Evolutionary conservation across 495 filamentous ascomycete genomes (phyloP), one percentile per base, ranked within the genome.

Genomic region (Aspergillus ellipticus): DNA sequence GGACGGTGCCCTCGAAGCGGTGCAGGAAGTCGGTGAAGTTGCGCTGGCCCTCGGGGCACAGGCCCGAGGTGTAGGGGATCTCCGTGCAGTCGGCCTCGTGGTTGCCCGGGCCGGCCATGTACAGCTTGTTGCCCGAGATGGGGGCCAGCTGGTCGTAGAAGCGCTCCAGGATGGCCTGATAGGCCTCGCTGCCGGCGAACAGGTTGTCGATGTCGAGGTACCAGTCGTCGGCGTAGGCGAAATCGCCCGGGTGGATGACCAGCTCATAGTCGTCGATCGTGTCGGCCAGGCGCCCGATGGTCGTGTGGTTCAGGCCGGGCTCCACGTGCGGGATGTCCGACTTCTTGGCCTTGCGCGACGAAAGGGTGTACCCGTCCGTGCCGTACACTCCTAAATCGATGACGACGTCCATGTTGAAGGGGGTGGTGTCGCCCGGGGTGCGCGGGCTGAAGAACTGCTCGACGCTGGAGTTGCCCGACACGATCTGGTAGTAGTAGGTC

Each of bases 11-110:
- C 16, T 74, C 75, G 61, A 79, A 84, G 10, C 79, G 79, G 59
- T 80, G 80, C 66, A 79, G 69, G 64, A 77, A 83, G 52, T 82
- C 82, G 13, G 81, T 84, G 59, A 84, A 84, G 62, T 84, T 84
- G 61, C 75, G 79, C 64, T 86, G 82, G 8, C 81, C 82, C 4
- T 74, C 66, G 0, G 76, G 72, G 63, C 83, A 86, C 0, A 83
- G 70, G 0, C 65, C 64, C 2, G 66, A 64, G 0, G 74, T 68
- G 48, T 70, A 68, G 1, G 76, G 74, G 13, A 76, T 69, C 24
- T 78, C 71, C 0, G 62, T 53, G 59, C 80, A 83, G 56, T 76
- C 74, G 6, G 79, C 79, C 60, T 83, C 80, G 64, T 83, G 80
- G 65, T 81, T 83, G 1, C 77, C 78, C 0, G 78, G 75, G n/a